Evolutionary conservation across 2,329 filamentous ascomycete genomes (phyloP).

Genomic region (Xylaria polymorpha): DNA sequence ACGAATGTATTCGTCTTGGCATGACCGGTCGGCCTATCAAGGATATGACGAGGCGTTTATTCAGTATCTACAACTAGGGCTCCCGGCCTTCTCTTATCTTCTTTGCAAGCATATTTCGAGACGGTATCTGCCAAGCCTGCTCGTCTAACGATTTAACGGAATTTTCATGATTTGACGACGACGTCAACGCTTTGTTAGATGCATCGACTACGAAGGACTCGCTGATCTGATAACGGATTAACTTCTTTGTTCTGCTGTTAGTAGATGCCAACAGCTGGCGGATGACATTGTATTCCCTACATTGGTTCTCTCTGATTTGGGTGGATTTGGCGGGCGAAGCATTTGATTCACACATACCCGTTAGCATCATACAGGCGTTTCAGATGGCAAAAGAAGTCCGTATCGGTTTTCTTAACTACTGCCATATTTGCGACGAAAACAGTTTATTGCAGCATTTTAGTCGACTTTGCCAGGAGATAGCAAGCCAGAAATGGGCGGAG

Average conservation of each 20-base stretch:
- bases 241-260: conserved; percentile 13
- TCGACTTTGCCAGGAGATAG: neutral
- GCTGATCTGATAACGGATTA: conserved; percentile 10
- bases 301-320: conserved; percentile 20
- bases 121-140: neutral
- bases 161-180: conserved; percentile 13
- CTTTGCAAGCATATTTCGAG: conserved; percentile 13
- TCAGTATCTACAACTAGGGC: neutral
- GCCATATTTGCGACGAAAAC: neutral
- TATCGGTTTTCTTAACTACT: conserved; percentile 1
- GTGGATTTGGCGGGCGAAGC: conserved; percentile 14
- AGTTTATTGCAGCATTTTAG: neutral
- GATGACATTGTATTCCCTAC: conserved; percentile 6
- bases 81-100: conserved; percentile 5
- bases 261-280: neutral
- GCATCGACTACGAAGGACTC: neutral
- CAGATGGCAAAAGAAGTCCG: conserved; percentile 11
- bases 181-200: conserved; percentile 11
- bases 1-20: neutral
- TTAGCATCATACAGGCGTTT: conserved; percentile 29
- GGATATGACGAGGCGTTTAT: conserved; percentile 2
- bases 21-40: neutral
- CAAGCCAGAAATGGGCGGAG: neutral
- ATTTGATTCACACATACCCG: conserved; percentile 24
- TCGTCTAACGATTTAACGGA: conserved; percentile 24